A percentile compares a stretch with the other conserved stretches of the same genome.
Evolutionary conservation across 78 protist genomes (phyloP).

Genomic region (Protostelium mycophagum): DNA sequence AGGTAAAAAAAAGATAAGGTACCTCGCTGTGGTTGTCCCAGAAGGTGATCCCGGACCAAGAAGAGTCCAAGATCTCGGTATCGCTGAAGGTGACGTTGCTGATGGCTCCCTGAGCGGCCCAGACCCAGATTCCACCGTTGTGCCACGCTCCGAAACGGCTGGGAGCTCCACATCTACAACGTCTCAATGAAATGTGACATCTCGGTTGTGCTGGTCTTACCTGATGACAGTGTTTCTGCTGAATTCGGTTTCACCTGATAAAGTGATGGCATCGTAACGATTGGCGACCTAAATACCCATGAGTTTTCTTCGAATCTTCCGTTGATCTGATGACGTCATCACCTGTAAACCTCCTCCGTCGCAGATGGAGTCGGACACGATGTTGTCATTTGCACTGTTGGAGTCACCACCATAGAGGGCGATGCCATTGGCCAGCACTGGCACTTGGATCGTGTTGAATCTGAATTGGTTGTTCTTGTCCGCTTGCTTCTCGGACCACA

Average conservation of each 20-base stretch:
- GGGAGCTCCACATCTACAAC: background rate
- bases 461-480: background rate
- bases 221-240: background rate
- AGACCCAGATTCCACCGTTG: background rate
- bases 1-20: background rate
- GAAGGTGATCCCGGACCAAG: background rate
- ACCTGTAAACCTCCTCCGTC: background rate
- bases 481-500: background rate
- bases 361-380: background rate
- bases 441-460: background rate
- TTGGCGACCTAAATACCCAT: background rate
- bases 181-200: too few relatives aligned
- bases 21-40: background rate
- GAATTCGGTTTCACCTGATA: background rate
- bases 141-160: constrained; percentile 1
- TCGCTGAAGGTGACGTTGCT: background rate
- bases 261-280: background rate
- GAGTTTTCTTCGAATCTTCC: background rate
- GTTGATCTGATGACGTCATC: background rate
- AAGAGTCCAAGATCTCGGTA: background rate
- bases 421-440: background rate
- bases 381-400: background rate
- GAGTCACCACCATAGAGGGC: background rate
- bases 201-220: too few relatives aligned
- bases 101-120: background rate